Percentiles rank a stretch among this genome's conserved stretches.
Conservation (phyloP, 306 rosid genomes). For the Notholithocarpus densiflorus region DNA sequence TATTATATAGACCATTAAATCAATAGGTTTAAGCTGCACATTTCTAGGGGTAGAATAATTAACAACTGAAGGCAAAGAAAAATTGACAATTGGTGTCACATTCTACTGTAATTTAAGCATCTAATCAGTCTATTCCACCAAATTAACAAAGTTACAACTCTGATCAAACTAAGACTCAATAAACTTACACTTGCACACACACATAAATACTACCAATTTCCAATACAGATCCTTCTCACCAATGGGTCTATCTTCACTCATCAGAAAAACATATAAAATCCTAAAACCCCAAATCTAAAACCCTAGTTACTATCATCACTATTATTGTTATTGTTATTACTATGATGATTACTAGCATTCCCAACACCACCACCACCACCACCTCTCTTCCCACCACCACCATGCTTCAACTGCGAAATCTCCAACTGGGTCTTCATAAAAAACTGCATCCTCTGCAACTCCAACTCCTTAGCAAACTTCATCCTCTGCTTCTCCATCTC, state of each 20-base stretch:
- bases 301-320: slow-evolving; percentile 67
- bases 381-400: slow-evolving; percentile 40
- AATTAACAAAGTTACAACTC: not conserved
- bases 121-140: slow-evolving; percentile 1
- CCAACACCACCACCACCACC: slow-evolving; percentile 19
- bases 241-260: slow-evolving; percentile 1
- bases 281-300: slow-evolving; percentile 26
- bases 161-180: not conserved
- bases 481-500: slow-evolving; percentile 99
- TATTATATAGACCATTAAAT: not conserved
- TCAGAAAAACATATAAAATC: slow-evolving; percentile 12
- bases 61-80: not conserved
- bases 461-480: slow-evolving; percentile 84
- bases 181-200: not conserved
- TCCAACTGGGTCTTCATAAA: slow-evolving; percentile 92
- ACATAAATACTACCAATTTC: not conserved
- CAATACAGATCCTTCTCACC: not conserved
- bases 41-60: not conserved
- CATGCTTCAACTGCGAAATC: slow-evolving; percentile 75
- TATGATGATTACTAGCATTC: slow-evolving; percentile 52
- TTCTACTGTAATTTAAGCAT: not conserved
- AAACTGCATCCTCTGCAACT: slow-evolving; percentile 94
- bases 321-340: slow-evolving; percentile 44
- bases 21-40: not conserved
- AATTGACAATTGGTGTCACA: not conserved